A percentile compares a stretch with the other conserved stretches of the same genome.
Conservation (phyloP, 2,329 filamentous ascomycete species). For the Aspergillus flavus region DNA sequence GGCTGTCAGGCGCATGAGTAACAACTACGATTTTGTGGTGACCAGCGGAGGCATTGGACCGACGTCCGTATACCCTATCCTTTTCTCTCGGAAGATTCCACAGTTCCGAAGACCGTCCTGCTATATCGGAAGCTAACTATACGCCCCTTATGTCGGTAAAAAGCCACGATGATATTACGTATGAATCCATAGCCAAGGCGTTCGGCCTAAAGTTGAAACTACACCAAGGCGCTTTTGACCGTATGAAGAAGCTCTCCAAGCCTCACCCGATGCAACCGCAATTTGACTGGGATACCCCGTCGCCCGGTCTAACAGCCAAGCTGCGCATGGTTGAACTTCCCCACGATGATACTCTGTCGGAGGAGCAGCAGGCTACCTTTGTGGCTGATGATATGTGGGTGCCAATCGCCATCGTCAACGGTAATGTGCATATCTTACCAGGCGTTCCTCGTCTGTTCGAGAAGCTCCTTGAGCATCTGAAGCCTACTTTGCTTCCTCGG, state of each 20-base stretch:
- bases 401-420: constrained; percentile 83
- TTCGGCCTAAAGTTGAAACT: constrained; percentile 76
- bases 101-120: background rate
- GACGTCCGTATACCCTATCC: constrained; percentile 63
- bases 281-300: constrained; percentile 84
- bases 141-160: constrained; percentile 9
- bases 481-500: constrained; percentile 69
- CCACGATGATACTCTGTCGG: constrained; percentile 66
- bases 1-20: constrained; percentile 82
- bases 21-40: constrained; percentile 89
- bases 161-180: constrained; percentile 97
- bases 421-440: constrained; percentile 89
- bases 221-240: constrained; percentile 73
- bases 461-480: constrained; percentile 74
- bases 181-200: constrained; percentile 88
- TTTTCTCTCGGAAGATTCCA: background rate
- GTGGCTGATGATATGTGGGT: constrained; percentile 85
- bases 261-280: constrained; percentile 71
- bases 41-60: constrained; percentile 95
- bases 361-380: constrained; percentile 76
- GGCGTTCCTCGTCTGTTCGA: constrained; percentile 87
- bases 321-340: constrained; percentile 90
- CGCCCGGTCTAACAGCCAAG: constrained; percentile 75
- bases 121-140: constrained; percentile 11
- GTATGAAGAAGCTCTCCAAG: constrained; percentile 81